phyloP scores from a whole-genome alignment of 2,329 filamentous ascomycete genomes.

The Fusarium sp. region DNA sequence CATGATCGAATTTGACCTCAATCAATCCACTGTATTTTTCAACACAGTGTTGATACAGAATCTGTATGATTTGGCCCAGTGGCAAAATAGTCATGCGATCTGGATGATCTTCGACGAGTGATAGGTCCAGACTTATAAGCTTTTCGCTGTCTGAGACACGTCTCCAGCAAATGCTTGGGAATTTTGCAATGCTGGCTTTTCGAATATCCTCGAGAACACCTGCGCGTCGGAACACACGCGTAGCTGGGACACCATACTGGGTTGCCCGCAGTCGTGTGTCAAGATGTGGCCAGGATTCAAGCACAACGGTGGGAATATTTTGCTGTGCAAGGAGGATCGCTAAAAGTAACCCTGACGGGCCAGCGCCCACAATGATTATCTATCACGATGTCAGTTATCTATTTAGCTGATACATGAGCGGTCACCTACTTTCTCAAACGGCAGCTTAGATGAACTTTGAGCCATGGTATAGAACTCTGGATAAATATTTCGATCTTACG shows the following conservation, averaged over 20 bases:
- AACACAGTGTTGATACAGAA: neutral
- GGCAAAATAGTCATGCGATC: constrained; percentile 5
- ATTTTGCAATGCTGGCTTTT: neutral
- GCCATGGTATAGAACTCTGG: neutral
- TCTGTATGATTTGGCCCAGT: constrained; percentile 1
- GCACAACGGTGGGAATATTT: neutral
- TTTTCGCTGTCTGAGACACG: neutral
- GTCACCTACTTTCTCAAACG: neutral
- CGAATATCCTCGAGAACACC: neutral
- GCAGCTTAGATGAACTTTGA: neutral
- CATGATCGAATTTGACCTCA: constrained; percentile 1
- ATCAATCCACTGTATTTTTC: neutral
- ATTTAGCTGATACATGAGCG: fast-evolving
- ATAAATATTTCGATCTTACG: neutral
- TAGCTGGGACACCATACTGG: constrained; percentile 6
- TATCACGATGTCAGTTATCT: neutral
- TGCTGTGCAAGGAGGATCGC: neutral
- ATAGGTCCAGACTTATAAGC: neutral
- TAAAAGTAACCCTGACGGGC: neutral
- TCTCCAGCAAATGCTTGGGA: constrained; percentile 6
- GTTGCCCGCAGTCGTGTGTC: constrained; percentile 4
- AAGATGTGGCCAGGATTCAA: constrained; percentile 7
- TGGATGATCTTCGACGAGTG: constrained; percentile 6
- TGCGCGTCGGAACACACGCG: constrained; percentile 1
- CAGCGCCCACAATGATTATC: constrained; percentile 9